A percentile compares a stretch with the other conserved stretches of the same genome.
These are phyloP conservation scores for Talaromyces rugulosus DNA, from an alignment of 2,329 filamentous ascomycete genomes.

Conservation along the genomic window DNA sequence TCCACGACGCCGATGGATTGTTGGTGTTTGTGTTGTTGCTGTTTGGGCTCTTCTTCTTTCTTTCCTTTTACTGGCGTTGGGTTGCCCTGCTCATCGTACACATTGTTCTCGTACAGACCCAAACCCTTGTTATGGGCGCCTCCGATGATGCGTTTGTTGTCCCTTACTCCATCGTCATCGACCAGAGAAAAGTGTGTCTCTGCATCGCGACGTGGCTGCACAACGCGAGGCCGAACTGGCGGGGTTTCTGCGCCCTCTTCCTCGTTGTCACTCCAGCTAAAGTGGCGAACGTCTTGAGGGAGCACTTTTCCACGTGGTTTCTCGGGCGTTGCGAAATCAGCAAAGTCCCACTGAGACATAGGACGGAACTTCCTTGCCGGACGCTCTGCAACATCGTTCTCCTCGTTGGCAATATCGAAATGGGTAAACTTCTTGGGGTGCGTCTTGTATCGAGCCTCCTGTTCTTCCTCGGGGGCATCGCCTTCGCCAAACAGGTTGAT, in stretches of 20 bases:
- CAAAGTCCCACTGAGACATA: slow-evolving; percentile 77
- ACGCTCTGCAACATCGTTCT: slow-evolving; percentile 25
- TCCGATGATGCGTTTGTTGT: slow-evolving; percentile 35
- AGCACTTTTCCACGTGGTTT: slow-evolving; percentile 65
- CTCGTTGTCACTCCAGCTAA: slow-evolving; percentile 70
- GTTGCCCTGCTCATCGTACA: slow-evolving; percentile 61
- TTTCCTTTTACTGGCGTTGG: background rate
- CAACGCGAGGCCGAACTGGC: slow-evolving; percentile 51
- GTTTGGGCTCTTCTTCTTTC: slow-evolving; percentile 18
- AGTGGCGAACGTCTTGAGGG: slow-evolving; percentile 68
- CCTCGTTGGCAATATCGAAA: slow-evolving; percentile 32
- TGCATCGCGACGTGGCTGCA: slow-evolving; percentile 71
- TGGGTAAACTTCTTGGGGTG: slow-evolving; percentile 79
- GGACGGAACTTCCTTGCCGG: slow-evolving; percentile 44
- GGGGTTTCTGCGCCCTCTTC: slow-evolving; percentile 31
- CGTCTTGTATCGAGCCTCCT: slow-evolving; percentile 51
- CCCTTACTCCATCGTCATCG: slow-evolving; percentile 61
- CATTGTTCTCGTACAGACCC: slow-evolving; percentile 71
- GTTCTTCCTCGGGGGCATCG: slow-evolving; percentile 24
- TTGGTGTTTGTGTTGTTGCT: slow-evolving; percentile 38
- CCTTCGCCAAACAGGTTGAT: slow-evolving; percentile 52
- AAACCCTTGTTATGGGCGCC: slow-evolving; percentile 63
- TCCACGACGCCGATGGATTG: slow-evolving; percentile 56
- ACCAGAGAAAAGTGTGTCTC: slow-evolving; percentile 79
- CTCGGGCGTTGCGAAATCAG: slow-evolving; percentile 78